Evolutionary conservation across 495 filamentous ascomycete species (phyloP), one percentile per base, ranked within the genome.

Genomic region (Lasiosphaeriaceae sp.): DNA sequence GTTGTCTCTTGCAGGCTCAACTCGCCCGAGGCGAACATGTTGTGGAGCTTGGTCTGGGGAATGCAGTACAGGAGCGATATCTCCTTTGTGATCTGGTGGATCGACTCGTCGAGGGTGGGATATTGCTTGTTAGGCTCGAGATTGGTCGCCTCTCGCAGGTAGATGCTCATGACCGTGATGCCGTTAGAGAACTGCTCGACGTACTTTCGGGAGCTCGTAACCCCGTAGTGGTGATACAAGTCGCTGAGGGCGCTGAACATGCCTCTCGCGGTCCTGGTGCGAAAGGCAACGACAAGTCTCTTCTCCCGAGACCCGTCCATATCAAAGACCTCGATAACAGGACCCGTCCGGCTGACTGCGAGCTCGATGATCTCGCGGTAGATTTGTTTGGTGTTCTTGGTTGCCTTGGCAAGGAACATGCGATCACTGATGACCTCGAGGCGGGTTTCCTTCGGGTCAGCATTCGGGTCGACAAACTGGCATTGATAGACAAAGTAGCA

Each of bases 401-500:
- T 96, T 5, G 92, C 92, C 75, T 98, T 98, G 62, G 92, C 88
- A 60, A 97, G 72, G 77, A 97, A 98, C 56, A 89, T 85, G 72
- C 90, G 92, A 68, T 97, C 95, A 48, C 90, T 91, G 66, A 97
- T 89, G 58, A 95, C 80, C 52, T 96, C 88, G 59, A 98, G 83
- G 61, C 90, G 84, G 14, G 90, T 96, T 81, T 97, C 95, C 47
- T 85, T 81, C 2, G 84, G 83, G 22, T 74, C 77, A 26, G 90
- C 85, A 60, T 90, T 87, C 11, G 83, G 71, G 51, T 86, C 83
- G 60, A 85, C 87, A 67, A 97, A 98, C 63, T 87, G 81, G 70
- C 92, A 96, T 73, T 96, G 88, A 73, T 98, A 98, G 53, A 97
- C 91, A 67, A 98, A 98, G 77, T 98, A 98, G 76, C 94, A 98